These are phyloP conservation scores for Talaromyces sp. DNA, from an alignment of 2,329 filamentous ascomycete species.

Conservation along the genomic window DNA sequence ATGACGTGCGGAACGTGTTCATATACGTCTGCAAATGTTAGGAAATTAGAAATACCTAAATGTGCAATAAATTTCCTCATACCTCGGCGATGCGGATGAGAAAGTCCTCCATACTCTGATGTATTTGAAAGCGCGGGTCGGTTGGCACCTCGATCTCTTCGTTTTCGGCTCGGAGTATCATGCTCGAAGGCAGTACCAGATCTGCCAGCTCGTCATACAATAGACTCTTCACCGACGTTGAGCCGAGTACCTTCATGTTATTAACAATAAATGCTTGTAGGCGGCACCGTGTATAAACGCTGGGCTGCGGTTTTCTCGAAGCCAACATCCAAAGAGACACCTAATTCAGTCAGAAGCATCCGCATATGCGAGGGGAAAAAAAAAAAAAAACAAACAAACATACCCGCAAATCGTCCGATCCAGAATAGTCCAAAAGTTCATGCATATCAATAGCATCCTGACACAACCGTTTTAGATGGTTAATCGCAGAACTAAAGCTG, in stretches of 20 bases:
- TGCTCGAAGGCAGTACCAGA: slow-evolving; percentile 65
- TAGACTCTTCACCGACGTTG: slow-evolving; percentile 65
- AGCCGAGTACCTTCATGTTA: slow-evolving; percentile 63
- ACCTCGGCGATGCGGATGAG: slow-evolving; percentile 48
- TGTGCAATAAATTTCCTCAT: slow-evolving; percentile 4
- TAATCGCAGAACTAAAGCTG: slow-evolving; percentile 64
- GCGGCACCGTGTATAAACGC: slow-evolving; percentile 76
- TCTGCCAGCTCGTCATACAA: slow-evolving; percentile 77
- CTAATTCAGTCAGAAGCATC: slow-evolving; percentile 33
- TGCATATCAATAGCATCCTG: slow-evolving; percentile 66
- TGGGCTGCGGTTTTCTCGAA: slow-evolving; percentile 72
- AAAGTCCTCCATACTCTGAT: slow-evolving; percentile 67
- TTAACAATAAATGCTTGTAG: slow-evolving; percentile 71
- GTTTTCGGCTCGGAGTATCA: slow-evolving; percentile 66
- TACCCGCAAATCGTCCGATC: slow-evolving; percentile 66
- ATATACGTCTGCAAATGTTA: slow-evolving; percentile 60
- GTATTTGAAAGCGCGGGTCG: slow-evolving; percentile 68
- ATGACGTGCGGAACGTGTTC: slow-evolving; percentile 76
- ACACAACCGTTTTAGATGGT: slow-evolving; percentile 64
- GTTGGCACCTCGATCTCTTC: slow-evolving; percentile 70
- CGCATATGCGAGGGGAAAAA: slow-evolving; percentile 10
- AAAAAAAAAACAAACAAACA: slow-evolving; percentile 25
- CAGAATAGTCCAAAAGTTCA: slow-evolving; percentile 61
- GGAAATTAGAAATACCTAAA: background rate
- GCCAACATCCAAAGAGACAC: slow-evolving; percentile 71